Conservation (phyloP, 1,284 basidiomycete genomes). For the Pseudozyma flocculosa region DNA sequence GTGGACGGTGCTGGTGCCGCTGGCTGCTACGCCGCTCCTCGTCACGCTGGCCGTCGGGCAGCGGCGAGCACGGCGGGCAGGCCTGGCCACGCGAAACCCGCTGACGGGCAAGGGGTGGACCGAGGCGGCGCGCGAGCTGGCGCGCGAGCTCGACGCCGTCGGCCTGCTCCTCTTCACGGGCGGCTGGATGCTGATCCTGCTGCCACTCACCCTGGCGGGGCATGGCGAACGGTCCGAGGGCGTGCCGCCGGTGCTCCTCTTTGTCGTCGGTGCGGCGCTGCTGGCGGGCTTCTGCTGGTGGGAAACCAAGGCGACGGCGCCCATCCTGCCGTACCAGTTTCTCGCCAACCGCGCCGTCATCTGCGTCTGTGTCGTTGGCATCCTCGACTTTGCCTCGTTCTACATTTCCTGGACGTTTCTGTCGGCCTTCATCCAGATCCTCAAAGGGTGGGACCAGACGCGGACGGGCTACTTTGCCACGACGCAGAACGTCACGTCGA, state of each 20-base stretch:
- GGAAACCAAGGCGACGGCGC: conserved; percentile 59
- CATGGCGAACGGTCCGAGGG: conserved; percentile 29
- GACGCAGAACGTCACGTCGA: conserved; percentile 65
- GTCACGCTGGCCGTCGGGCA: conserved; percentile 49
- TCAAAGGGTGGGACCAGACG: conserved; percentile 55
- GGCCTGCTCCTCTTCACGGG: conserved; percentile 71
- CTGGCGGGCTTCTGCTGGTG: conserved; percentile 61
- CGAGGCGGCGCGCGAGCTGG: conserved; percentile 23
- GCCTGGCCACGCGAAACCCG: conserved; percentile 25
- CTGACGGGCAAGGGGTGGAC: conserved; percentile 25
- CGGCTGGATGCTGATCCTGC: conserved; percentile 65
- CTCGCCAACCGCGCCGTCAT: conserved; percentile 56
- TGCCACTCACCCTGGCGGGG: conserved; percentile 67
- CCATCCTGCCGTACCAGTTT: conserved; percentile 60
- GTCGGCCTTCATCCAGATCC: conserved; percentile 53
- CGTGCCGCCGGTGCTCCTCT: conserved; percentile 14
- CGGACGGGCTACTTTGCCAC: conserved; percentile 54
- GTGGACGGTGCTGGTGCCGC: conserved; percentile 47
- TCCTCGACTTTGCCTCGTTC: conserved; percentile 59
- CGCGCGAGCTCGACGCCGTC: conserved; percentile 66
- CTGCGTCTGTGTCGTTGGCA: conserved; percentile 53
- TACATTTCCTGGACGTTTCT: conserved; percentile 58
- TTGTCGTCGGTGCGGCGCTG: conserved; percentile 59
- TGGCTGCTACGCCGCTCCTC: conserved; percentile 50
- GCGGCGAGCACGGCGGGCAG: conserved; percentile 36